Conservation (phyloP, 495 filamentous ascomycete species). For the Podospora sp. region DNA sequence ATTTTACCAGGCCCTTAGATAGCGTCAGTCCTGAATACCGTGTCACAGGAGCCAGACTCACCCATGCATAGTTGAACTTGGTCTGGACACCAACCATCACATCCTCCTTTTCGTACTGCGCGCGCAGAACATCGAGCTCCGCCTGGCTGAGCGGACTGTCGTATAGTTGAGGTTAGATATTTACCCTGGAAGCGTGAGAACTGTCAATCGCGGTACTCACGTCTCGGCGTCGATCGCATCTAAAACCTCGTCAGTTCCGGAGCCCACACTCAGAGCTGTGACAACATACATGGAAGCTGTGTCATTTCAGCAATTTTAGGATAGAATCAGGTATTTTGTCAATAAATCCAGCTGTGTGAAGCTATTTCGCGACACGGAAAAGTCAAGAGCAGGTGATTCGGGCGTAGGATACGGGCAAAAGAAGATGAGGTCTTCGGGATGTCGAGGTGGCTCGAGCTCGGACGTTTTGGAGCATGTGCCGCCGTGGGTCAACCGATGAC, state of each 20-base stretch:
- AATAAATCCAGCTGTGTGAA: background rate
- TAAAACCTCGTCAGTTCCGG: constrained; percentile 40
- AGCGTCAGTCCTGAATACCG: constrained; percentile 4
- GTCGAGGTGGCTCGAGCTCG: constrained; percentile 26
- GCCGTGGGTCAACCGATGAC: constrained; percentile 32
- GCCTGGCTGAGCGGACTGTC: constrained; percentile 80
- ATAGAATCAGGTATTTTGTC: background rate
- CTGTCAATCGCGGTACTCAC: constrained; percentile 50
- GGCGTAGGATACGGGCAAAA: background rate
- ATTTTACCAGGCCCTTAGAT: constrained; percentile 88
- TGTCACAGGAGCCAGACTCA: constrained; percentile 42
- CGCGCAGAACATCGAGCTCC: constrained; percentile 86
- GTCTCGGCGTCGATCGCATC: constrained; percentile 98
- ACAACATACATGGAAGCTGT: constrained; percentile 70
- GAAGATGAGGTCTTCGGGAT: constrained; percentile 8
- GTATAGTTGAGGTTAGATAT: constrained; percentile 1
- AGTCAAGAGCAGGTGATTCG: background rate
- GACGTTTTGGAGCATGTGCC: constrained; percentile 31
- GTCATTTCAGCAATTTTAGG: constrained; percentile 54
- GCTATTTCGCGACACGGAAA: background rate
- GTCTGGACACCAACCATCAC: constrained; percentile 96
- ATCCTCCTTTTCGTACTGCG: constrained; percentile 95
- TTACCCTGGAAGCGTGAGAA: background rate
- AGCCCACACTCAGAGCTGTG: background rate
- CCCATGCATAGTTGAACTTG: constrained; percentile 99